Conservation (phyloP, 768 basidiomycete species). For the Termitomyces sp. region DNA sequence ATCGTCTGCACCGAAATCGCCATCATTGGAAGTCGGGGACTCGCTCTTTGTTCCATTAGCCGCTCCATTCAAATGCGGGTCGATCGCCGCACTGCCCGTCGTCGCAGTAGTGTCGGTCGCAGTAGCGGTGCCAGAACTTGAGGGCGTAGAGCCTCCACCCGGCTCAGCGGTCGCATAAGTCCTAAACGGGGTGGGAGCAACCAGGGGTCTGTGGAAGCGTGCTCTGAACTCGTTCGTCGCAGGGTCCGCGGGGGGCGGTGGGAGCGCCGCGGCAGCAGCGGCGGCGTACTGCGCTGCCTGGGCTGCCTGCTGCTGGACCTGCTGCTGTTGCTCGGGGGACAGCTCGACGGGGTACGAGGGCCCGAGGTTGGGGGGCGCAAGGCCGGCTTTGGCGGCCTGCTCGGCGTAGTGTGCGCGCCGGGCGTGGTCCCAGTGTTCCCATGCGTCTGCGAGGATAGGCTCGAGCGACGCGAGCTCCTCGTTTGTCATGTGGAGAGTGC, state of each 20-base stretch:
- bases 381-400: conserved; percentile 34
- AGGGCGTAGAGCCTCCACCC: neutral
- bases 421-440: conserved; percentile 85
- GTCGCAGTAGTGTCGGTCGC: neutral
- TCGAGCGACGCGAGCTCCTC: conserved; percentile 79
- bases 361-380: conserved; percentile 27
- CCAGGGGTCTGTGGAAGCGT: conserved; percentile 61
- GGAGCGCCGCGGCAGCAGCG: conserved; percentile 14
- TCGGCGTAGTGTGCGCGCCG: conserved; percentile 43
- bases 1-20: conserved; percentile 12
- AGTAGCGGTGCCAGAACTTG: neutral
- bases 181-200: conserved; percentile 60
- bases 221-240: conserved; percentile 57
- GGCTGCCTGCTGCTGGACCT: conserved; percentile 9
- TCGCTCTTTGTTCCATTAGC: conserved; percentile 12
- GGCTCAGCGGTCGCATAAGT: conserved; percentile 20
- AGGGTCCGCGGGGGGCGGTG: conserved; percentile 17
- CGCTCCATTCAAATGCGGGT: conserved; percentile 30
- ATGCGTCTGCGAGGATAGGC: conserved; percentile 79
- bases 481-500: conserved; percentile 70
- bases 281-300: conserved; percentile 12
- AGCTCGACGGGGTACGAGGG: conserved; percentile 27
- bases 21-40: conserved; percentile 3
- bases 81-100: conserved; percentile 30
- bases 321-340: conserved; percentile 17